Percentiles rank a stretch among this genome's conserved stretches.
Evolutionary conservation across 2,329 filamentous ascomycete species (phyloP).

Genomic region (Diaporthe citri): DNA sequence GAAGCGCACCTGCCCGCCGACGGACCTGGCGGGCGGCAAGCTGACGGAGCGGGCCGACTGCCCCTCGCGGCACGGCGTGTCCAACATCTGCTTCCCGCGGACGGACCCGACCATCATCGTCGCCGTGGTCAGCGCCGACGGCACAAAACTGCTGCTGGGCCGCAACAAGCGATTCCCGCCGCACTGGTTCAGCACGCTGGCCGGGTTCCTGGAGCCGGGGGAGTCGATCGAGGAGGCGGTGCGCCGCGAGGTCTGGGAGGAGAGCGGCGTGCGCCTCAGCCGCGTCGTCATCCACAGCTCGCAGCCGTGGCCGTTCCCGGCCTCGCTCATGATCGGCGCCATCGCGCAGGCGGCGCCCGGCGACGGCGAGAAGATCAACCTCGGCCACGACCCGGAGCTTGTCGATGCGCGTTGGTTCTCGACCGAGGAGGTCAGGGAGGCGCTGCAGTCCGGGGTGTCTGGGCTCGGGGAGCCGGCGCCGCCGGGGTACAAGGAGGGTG

Average conservation of each 20-base stretch:
- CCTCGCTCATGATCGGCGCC: constrained; percentile 87
- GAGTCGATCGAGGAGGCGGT: constrained; percentile 90
- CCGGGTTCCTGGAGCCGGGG: constrained; percentile 87
- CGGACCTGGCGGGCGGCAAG: constrained; percentile 67
- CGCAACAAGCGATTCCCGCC: constrained; percentile 86
- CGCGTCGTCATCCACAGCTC: constrained; percentile 85
- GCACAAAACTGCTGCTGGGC: constrained; percentile 82
- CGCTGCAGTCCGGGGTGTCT: constrained; percentile 76
- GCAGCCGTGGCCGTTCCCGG: constrained; percentile 90
- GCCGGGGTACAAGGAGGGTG: constrained; percentile 79
- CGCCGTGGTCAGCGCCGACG: constrained; percentile 86
- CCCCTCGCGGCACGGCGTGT: constrained; percentile 84
- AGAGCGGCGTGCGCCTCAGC: constrained; percentile 81
- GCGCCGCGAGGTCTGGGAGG: constrained; percentile 87
- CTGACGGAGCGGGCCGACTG: constrained; percentile 75
- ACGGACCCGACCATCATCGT: constrained; percentile 97
- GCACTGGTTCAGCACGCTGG: constrained; percentile 89
- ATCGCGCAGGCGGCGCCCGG: constrained; percentile 86
- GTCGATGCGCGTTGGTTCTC: constrained; percentile 91
- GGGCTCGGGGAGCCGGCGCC: constrained; percentile 74
- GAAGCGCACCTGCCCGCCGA: constrained; percentile 83
- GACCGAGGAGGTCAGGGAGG: constrained; percentile 83
- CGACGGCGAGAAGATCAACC: constrained; percentile 80
- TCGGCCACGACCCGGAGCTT: constrained; percentile 91
- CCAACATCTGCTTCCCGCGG: constrained; percentile 91